Base-by-base conservation (phyloP, 2,329 filamentous ascomycete species). In the Grosmannia serpens region DNA sequence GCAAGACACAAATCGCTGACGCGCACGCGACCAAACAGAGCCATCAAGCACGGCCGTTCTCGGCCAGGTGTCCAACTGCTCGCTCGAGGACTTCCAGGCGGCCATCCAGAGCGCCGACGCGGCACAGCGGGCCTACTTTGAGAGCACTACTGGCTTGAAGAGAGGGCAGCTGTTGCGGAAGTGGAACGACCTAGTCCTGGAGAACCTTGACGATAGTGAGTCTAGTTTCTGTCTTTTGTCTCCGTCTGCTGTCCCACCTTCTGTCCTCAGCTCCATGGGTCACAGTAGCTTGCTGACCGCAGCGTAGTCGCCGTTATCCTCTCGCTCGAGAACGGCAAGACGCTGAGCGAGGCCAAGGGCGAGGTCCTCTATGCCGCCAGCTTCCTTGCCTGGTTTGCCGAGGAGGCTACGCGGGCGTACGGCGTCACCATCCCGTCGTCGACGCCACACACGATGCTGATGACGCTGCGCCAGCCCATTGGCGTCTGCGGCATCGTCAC, bases 251-350 rank as follows among this genome's bases (percentile, higher is more conserved):
- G 22, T 9, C 11, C 6, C n/a, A 31, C 29, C 8, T 44, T 33
- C 35, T 5, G 22, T 24, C 22, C 26, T n/a, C 2, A n/a, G n/a
- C 17, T 55, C 24, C 7, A 8, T 15, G 11, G 26, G n/a, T 27
- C 15, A 33, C 17, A 31, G 8, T 9, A 2, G 4, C 38, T 6
- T 9, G n/a, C 46, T 49, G 9, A 49, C 46, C 46, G 26, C 17
- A 3, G 20, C 8, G 15, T 17, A 60, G 58, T 63, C 11, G 60
- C 83, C 0, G 85, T 77, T 52, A 71, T 88, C 58, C 84, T 87
- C 62, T 86, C 82, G 33, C 84, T 84, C 77, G 85, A 88, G 71
- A 88, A 87, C 62, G 85, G 85, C 50, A 87, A 87, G 71, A 82
- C 85, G 0, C 64, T 84, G 9, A 76, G 78, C 6, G 82, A 84